These are phyloP conservation scores for Candida incommunis DNA, from an alignment of 805 yeast genomes.

Conservation along the genomic window DNA sequence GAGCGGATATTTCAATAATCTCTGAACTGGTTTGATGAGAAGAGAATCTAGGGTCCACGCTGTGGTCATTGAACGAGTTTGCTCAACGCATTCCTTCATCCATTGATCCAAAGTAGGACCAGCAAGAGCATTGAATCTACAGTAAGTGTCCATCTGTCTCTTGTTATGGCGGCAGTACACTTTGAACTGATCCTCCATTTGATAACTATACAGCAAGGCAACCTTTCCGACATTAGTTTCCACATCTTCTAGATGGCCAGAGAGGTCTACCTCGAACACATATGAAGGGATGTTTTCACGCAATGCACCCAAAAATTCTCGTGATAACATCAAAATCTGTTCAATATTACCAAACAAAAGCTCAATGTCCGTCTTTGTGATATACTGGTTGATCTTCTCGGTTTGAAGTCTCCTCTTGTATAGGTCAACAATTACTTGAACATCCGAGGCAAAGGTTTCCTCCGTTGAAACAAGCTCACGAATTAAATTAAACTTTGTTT, in stretches of 20 bases:
- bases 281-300: constrained; percentile 16
- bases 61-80: constrained; percentile 17
- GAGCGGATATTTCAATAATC: constrained; percentile 29
- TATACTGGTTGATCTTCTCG: constrained; percentile 11
- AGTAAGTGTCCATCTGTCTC: constrained; percentile 17
- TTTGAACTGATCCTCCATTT: constrained; percentile 21
- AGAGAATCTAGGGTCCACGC: constrained; percentile 29
- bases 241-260: constrained; percentile 9
- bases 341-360: constrained; percentile 20
- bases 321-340: constrained; percentile 19
- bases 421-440: constrained; percentile 22
- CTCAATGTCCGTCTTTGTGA: constrained; percentile 15
- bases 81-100: constrained; percentile 20
- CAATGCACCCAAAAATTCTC: constrained; percentile 17
- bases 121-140: constrained; percentile 12
- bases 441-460: constrained; percentile 22
- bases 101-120: constrained; percentile 18
- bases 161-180: constrained; percentile 19
- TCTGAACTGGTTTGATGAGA: constrained; percentile 31
- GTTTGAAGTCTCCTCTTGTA: constrained; percentile 16
- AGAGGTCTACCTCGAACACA: constrained; percentile 14
- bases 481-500: constrained; percentile 16
- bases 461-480: constrained; percentile 26
- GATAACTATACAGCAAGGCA: constrained; percentile 15
- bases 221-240: constrained; percentile 20